A percentile compares a stretch with the other conserved stretches of the same genome.
These are phyloP conservation scores for Akanthomyces muscarius DNA, from an alignment of 2,329 filamentous ascomycete species.

Conservation along the genomic window DNA sequence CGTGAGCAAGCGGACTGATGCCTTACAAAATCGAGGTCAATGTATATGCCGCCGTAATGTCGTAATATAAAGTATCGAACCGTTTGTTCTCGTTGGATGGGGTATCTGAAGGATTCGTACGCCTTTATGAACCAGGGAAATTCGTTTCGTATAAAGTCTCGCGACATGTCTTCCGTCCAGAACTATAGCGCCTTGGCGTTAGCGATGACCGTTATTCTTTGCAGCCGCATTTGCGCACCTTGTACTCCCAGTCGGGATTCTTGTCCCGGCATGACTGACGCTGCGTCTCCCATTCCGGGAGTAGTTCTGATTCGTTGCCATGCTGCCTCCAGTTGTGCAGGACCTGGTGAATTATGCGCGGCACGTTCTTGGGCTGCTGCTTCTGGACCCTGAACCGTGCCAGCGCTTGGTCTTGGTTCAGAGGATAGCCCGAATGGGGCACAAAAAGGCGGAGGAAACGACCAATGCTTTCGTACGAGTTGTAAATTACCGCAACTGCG, in stretches of 20 bases:
- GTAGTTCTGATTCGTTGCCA: conserved; percentile 60
- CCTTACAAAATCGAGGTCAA: conserved; percentile 45
- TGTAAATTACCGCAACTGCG: neutral
- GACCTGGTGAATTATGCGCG: conserved; percentile 74
- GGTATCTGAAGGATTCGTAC: conserved; percentile 64
- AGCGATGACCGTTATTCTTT: neutral
- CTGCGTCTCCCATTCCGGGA: conserved; percentile 59
- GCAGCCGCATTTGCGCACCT: conserved; percentile 40
- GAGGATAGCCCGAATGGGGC: conserved; percentile 8
- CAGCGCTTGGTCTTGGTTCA: conserved; percentile 14
- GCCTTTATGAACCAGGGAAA: conserved; percentile 71
- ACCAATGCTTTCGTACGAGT: neutral
- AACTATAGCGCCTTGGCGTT: conserved; percentile 41
- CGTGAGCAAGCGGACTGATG: neutral
- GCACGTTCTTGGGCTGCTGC: conserved; percentile 36
- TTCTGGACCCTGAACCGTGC: conserved; percentile 7
- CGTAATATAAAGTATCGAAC: conserved; percentile 71
- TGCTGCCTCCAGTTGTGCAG: conserved; percentile 32
- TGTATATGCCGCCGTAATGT: conserved; percentile 70
- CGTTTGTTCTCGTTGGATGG: conserved; percentile 68
- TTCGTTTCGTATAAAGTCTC: conserved; percentile 63
- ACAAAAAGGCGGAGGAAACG: conserved; percentile 8
- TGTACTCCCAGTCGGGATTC: conserved; percentile 71
- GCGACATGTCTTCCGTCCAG: conserved; percentile 66
- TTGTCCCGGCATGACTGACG: conserved; percentile 63